A percentile compares a stretch with the other conserved stretches of the same genome.
phyloP scores from a whole-genome alignment of 148 eudicot species.

The Rhododendron mucronatum region DNA sequence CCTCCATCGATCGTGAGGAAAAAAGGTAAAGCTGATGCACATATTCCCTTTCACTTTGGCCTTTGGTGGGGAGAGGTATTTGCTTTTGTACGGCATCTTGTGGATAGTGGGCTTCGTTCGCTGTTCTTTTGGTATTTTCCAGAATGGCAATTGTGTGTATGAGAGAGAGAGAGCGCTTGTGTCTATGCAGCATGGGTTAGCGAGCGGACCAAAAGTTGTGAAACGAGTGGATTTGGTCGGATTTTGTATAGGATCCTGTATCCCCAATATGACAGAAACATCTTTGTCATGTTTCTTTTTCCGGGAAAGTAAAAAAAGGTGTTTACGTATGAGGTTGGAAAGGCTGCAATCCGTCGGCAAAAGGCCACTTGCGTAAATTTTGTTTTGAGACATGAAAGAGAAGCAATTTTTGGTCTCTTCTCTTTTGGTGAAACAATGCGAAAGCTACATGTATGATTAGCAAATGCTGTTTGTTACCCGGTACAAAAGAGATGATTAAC shows the following conservation, averaged over 20 bases:
- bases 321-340: neutral
- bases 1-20: neutral
- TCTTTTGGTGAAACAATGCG: neutral
- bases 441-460: neutral
- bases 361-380: neutral
- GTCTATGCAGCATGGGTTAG: neutral
- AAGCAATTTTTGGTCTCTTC: neutral
- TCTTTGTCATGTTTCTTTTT: neutral
- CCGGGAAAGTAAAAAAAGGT: neutral
- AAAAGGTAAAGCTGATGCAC: neutral
- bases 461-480: neutral
- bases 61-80: neutral
- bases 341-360: neutral
- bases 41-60: neutral
- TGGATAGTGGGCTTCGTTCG: neutral
- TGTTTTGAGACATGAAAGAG: neutral
- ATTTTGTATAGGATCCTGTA: neutral
- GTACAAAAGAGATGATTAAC: too few species aligned
- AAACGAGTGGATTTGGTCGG: slow-evolving; percentile 4
- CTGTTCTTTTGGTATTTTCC: neutral
- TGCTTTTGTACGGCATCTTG: neutral
- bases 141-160: neutral
- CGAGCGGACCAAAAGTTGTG: neutral
- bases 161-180: neutral
- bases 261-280: neutral